Percentiles rank a stretch among this genome's conserved stretches.
phyloP scores from a whole-genome alignment of 163 green algal species.

The Scenedesmus sp. region DNA sequence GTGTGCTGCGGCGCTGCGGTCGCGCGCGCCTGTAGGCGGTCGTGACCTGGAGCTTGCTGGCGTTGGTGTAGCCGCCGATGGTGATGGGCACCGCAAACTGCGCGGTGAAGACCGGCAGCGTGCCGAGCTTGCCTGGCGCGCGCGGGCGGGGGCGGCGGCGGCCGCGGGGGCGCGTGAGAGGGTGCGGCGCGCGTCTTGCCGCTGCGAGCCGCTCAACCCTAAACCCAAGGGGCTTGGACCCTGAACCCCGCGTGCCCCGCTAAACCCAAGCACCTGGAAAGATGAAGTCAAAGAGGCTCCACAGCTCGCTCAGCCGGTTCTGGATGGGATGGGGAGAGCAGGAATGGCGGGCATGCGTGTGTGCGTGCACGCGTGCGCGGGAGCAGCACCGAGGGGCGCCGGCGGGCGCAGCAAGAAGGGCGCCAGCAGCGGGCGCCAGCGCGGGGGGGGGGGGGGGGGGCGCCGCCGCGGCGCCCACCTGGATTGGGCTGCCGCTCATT shows the following conservation, averaged over 20 bases:
- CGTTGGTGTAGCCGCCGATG: constrained; percentile 93
- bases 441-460: too few species aligned
- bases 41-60: constrained; percentile 74
- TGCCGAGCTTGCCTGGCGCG: constrained; percentile 91
- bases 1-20: too few species aligned
- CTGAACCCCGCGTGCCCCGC: not conserved
- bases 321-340: too few species aligned
- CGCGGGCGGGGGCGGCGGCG: too few species aligned
- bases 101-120: constrained; percentile 95
- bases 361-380: too few species aligned
- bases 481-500: constrained; percentile 94
- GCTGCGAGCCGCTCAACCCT: too few species aligned
- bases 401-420: too few species aligned
- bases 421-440: constrained; percentile 37
- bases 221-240: too few species aligned
- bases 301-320: constrained; percentile 96
- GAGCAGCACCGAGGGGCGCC: too few species aligned
- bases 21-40: constrained; percentile 20
- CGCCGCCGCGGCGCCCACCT: constrained; percentile 46
- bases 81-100: constrained; percentile 95
- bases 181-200: too few species aligned
- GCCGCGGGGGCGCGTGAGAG: too few species aligned
- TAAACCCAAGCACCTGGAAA: constrained; percentile 73
- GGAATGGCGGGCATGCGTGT: too few species aligned
- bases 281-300: constrained; percentile 99